Percentiles rank a stretch among this genome's conserved stretches.
Conservation (phyloP, 441 rosid genomes). For the Lepidium campestre region DNA sequence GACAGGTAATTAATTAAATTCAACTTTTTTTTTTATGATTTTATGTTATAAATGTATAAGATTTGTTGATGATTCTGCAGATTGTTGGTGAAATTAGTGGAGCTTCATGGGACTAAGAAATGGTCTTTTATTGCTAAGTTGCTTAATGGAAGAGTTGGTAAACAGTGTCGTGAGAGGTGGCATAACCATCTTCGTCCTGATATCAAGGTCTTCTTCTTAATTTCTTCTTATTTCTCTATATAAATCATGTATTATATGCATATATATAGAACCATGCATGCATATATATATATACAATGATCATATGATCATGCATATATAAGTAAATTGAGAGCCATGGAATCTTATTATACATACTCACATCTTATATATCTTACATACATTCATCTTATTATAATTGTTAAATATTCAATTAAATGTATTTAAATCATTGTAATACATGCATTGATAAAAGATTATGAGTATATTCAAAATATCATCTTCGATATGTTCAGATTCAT, state of each 20-base stretch:
- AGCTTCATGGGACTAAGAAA: conserved; percentile 44
- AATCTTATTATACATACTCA: not conserved
- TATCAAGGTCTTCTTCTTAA: conserved; percentile 45
- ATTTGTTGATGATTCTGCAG: conserved; percentile 26
- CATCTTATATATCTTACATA: not conserved
- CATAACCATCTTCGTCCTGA: conserved; percentile 78
- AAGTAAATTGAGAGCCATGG: not conserved
- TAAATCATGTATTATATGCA: not conserved
- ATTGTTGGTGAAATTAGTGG: conserved; percentile 39
- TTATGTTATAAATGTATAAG: not conserved
- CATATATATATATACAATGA: not conserved
- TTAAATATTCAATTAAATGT: not conserved
- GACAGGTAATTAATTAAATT: conserved; percentile 61
- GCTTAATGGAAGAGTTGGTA: conserved; percentile 63
- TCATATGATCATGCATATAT: not conserved
- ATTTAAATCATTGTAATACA: not conserved
- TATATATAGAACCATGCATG: not conserved
- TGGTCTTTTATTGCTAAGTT: conserved; percentile 66
- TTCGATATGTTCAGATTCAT: not conserved
- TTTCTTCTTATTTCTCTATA: not conserved
- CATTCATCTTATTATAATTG: not conserved
- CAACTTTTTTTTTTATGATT: not conserved
- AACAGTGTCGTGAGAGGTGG: conserved; percentile 93
- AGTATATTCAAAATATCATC: not conserved
- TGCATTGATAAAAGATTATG: not conserved